Base-by-base conservation (phyloP, 164 flowering plant genomes). In the Sextonia rubra region DNA sequence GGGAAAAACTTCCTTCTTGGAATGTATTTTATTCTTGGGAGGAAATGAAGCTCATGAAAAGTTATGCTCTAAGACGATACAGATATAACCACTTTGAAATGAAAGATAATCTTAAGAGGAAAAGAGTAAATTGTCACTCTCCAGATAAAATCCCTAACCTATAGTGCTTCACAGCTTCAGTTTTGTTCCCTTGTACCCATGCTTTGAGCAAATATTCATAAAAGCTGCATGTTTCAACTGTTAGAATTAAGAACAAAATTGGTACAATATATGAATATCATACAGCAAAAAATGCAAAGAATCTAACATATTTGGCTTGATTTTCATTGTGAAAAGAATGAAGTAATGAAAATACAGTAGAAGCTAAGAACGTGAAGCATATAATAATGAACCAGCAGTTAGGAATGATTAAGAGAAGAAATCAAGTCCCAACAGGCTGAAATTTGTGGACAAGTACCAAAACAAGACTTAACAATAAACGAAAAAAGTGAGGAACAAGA, bases 131-230 rank as follows among this genome's bases (percentile, higher is more conserved):
- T 26, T 27, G 7, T 64, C 18, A 15, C 23, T 27, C 1, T 64
- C 7, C 24, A 44, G 44, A 66, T 20, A 47, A 64, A 72, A 8
- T 14, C 47, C 44, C 64, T 66, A 58, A 91, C 97, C 97, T 88
- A 73, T 96, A 92, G 76, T 67, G 93, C 76, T 80, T 85, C 56
- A 93, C 97, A 56, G 88, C 81, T 68, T 81, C 75, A 66, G 97
- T 91, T 85, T 86, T 91, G 83, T 96, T 96, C 79, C 99, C 99
- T 78, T 96, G 99, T 76, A 96, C 82, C 99, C 99, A 93, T 23
- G 77, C 98, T 81, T 96, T 96, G 75, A 96, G 97, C 69, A 96
- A 80, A 76, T 96, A 96, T 73, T 96, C 98, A 79, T 96, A 96
- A 73, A 96, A 96, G 79, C 99, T 96, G 97, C 86, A 71, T 47